Percentiles rank a stretch among this genome's conserved stretches.
Evolutionary conservation across 192 early-diverging fungal genomes (phyloP).

Genomic region (Gigaspora rosea): DNA sequence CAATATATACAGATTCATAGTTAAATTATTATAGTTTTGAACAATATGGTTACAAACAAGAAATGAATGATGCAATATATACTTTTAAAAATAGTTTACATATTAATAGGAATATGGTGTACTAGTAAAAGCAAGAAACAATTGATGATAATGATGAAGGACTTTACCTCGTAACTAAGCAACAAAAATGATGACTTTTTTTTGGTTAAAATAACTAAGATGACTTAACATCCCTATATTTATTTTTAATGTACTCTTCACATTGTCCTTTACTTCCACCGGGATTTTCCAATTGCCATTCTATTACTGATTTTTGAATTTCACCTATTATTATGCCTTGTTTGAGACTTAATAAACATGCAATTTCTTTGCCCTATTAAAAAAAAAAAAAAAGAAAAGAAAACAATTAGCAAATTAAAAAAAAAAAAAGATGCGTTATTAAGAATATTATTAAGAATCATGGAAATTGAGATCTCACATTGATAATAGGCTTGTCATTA

Average conservation of each 20-base stretch:
- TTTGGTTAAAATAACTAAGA: too few relatives aligned
- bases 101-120: too few relatives aligned
- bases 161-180: too few relatives aligned
- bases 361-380: constrained; percentile 68
- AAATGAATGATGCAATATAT: too few relatives aligned
- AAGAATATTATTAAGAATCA: neutral
- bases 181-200: too few relatives aligned
- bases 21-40: too few relatives aligned
- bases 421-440: neutral
- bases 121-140: too few relatives aligned
- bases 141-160: too few relatives aligned
- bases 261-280: constrained; percentile 63
- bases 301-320: constrained; percentile 70
- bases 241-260: constrained; percentile 48
- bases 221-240: too few relatives aligned
- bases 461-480: constrained; percentile 31
- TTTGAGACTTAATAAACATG: constrained; percentile 62
- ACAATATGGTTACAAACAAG: too few relatives aligned
- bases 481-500: constrained; percentile 46
- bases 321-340: constrained; percentile 71
- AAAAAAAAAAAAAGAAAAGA: constrained; percentile 8
- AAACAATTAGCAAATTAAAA: neutral
- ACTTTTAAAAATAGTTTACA: too few relatives aligned
- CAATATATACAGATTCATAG: too few relatives aligned
- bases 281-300: constrained; percentile 82